Conservation (phyloP, 2,329 filamentous ascomycete species). For the Fusarium kyushuense region DNA sequence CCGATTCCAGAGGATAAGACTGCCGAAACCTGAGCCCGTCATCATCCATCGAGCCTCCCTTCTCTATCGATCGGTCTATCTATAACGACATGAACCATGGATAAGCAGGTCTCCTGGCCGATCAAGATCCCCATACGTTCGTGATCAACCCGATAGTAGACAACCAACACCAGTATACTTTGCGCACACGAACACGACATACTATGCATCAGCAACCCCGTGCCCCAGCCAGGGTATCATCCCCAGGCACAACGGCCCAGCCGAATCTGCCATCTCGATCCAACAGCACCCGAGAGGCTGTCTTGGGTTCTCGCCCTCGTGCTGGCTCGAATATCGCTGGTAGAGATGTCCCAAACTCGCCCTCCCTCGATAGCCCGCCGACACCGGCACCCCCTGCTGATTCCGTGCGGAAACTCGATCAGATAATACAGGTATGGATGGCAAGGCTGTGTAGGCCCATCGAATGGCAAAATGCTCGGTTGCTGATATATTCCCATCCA, state of each 20-base stretch:
- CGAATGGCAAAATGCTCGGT: background rate
- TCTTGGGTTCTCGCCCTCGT: conserved; percentile 56
- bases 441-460: background rate
- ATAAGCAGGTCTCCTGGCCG: conserved; percentile 52
- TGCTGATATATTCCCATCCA: conserved; percentile 32
- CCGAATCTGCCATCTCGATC: conserved; percentile 75
- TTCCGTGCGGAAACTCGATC: conserved; percentile 83
- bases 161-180: conserved; percentile 12
- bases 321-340: conserved; percentile 58
- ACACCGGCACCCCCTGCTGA: conserved; percentile 70
- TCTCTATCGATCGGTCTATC: conserved; percentile 15
- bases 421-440: conserved; percentile 83
- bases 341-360: conserved; percentile 59
- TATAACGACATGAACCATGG: conserved; percentile 50
- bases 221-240: conserved; percentile 76
- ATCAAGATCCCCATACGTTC: conserved; percentile 49
- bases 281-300: conserved; percentile 79
- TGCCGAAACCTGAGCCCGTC: conserved; percentile 14
- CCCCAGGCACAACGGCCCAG: conserved; percentile 77
- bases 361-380: conserved; percentile 60
- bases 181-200: conserved; percentile 26
- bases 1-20: conserved; percentile 5
- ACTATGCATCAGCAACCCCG: conserved; percentile 92
- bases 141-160: conserved; percentile 43
- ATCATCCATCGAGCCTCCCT: conserved; percentile 15